Evolutionary conservation across 345 rosid genomes (phyloP), one percentile per base, ranked within the genome.

Genomic region (Camelina hispida): DNA sequence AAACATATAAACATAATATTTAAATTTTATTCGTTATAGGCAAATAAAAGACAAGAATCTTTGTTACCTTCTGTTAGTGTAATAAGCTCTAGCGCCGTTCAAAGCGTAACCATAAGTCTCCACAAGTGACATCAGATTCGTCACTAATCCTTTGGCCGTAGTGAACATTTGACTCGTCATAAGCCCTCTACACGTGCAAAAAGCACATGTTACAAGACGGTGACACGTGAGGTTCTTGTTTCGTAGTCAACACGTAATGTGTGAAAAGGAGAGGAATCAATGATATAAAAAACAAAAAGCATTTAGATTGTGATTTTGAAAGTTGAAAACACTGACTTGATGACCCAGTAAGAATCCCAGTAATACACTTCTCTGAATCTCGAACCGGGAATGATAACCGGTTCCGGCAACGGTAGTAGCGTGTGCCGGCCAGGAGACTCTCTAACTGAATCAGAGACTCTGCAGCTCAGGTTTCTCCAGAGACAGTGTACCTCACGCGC

Each of bases 341-440:
- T 86, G 58, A 95, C 81, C 99, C 99, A 92, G 28, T 90, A 89
- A 58, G 97, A 92, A 81, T 95, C 99, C 98, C 99, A 92, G 73
- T 92, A 92, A 76, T 88, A 89, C n/a, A 90, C 93, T 81, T 92
- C 98, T 53, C 86, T 72, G 60, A 95, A 95, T 52, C 99, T 84
- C 16, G 96, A 90, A 7, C 99, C 99, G 16, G 98, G 97, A 15
- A 95, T 72, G 2, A 95, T 64, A 43, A 81, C 81, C 48, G 87
- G 81, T 73, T 74, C 82, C 12, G 98, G 94, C 83, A 95, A 79
- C 35, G 91, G 89, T 30, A 95, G 86, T 80, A 95, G 71, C 63
- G 97, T 92, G 72, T 95, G 96, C 60, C 76, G 71, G 5, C 87
- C 90, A 3, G 94, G 88, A 11, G 53, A 80, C 62, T 83, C 76